Evolutionary conservation across 495 filamentous ascomycete genomes (phyloP), one percentile per base, ranked within the genome.

Genomic region (Sabuloglossum arenarium): DNA sequence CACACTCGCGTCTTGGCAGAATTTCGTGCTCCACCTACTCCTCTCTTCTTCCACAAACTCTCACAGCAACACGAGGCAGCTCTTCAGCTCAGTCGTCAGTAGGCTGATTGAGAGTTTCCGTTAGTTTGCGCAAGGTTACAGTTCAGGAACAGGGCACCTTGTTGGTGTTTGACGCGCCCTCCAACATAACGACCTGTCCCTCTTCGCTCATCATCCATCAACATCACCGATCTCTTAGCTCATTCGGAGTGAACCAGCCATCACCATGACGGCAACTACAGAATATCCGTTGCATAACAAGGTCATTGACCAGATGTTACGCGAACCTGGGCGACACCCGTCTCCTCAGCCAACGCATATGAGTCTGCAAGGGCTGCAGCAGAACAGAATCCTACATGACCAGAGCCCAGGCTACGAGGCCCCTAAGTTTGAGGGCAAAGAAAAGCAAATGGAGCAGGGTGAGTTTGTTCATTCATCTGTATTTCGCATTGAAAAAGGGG

Each of bases 341-440:
- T 96, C 91, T 16, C 91, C 91, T 6, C 87, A 93, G 64, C 88
- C 90, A 23, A 90, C 86, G 25, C 89, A 95, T 64, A 69, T 96
- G 66, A 83, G 79, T 61, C 82, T 85, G 5, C 72, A 76, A 31
- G 73, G 76, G 45, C 67, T 78, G 55, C 70, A 71, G 49, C 74
- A 75, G 61, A 72, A 72, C 58, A 72, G 69, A 60, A 78, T 94
- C 28, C 72, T 97, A 34, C 85, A 85, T 9, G 89, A 91, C 61
- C 81, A 87, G 61, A 90, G 88, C n/a, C 81, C 91, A 16, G 91
- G 91, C 61, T 98, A 98, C 70, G 80, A 95, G 58, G 89, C 91
- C 6, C 88, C 91, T 34, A 88, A 86, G 56, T 98, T 98, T 60
- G 83, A 87, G 71, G 93, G 93, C 61, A 96, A 94, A 70, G 77